phyloP scores from a whole-genome alignment of 345 rosid genomes.

The Hibiscus syriacus region DNA sequence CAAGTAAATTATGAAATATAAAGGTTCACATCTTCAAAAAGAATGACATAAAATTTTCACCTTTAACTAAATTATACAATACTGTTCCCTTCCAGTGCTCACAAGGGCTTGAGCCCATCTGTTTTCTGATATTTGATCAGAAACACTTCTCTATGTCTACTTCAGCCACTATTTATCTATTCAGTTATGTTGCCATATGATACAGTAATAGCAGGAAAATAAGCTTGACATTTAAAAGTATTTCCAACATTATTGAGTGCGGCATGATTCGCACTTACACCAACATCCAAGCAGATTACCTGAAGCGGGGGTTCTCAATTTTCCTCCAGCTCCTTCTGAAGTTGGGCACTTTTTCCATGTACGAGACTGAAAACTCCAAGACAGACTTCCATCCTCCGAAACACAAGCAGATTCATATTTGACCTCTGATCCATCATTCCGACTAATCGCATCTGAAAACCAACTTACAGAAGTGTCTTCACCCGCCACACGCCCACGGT shows the following conservation, averaged over 20 bases:
- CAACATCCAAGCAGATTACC: slow-evolving; percentile 35
- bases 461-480: slow-evolving; percentile 75
- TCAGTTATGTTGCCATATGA: neutral
- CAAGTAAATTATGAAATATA: neutral
- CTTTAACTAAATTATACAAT: neutral
- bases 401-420: slow-evolving; percentile 53
- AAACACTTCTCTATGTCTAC: neutral
- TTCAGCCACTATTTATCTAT: neutral
- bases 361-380: slow-evolving; percentile 41
- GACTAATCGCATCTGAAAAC: slow-evolving; percentile 53
- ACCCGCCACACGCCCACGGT: slow-evolving; percentile 88
- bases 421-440: slow-evolving; percentile 41
- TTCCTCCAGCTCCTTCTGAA: slow-evolving; percentile 35
- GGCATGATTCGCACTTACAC: neutral
- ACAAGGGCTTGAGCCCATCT: neutral
- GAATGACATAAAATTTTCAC: neutral
- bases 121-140: neutral
- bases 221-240: neutral
- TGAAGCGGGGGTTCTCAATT: slow-evolving; percentile 47
- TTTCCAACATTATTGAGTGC: neutral
- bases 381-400: slow-evolving; percentile 63
- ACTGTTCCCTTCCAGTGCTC: neutral
- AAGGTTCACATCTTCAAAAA: neutral
- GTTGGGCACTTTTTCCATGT: slow-evolving; percentile 59
- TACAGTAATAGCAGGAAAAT: neutral